phyloP scores from a whole-genome alignment of 2,329 filamentous ascomycete species.

The Tolypocladium inflatum region DNA sequence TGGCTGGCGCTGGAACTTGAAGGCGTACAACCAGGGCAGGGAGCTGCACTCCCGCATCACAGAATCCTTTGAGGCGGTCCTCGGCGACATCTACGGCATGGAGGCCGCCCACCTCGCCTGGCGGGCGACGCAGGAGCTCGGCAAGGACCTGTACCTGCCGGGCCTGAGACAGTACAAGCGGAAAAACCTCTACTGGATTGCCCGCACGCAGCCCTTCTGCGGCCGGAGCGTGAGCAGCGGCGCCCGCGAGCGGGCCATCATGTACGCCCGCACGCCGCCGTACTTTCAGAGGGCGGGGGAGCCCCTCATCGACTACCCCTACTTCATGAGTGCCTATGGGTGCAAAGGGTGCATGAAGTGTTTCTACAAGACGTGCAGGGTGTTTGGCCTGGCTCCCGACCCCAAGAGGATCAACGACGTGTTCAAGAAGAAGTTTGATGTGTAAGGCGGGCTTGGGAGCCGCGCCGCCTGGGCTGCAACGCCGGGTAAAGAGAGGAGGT shows the following conservation, averaged over 20 bases:
- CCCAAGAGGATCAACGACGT: no score
- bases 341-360: no score
- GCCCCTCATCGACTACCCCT: not conserved
- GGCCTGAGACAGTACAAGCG: slow-evolving; percentile 38
- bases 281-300: not conserved
- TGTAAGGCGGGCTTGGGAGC: no score
- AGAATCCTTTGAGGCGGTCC: not conserved
- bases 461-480: no score
- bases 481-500: no score
- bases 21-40: not conserved
- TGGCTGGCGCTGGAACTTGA: not conserved
- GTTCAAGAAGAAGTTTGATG: no score
- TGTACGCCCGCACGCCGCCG: not conserved
- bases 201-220: slow-evolving; percentile 49
- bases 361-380: no score
- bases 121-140: slow-evolving; percentile 23
- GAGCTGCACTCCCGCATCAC: no score
- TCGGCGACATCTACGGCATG: slow-evolving; percentile 25
- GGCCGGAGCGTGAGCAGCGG: not conserved
- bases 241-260: not conserved
- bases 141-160: slow-evolving; percentile 25
- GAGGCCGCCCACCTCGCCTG: slow-evolving; percentile 47
- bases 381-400: no score
- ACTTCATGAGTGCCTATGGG: not conserved
- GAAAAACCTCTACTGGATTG: slow-evolving; percentile 52